These are phyloP conservation scores for Collybia nuda DNA, from an alignment of 768 basidiomycete genomes.

Conservation along the genomic window DNA sequence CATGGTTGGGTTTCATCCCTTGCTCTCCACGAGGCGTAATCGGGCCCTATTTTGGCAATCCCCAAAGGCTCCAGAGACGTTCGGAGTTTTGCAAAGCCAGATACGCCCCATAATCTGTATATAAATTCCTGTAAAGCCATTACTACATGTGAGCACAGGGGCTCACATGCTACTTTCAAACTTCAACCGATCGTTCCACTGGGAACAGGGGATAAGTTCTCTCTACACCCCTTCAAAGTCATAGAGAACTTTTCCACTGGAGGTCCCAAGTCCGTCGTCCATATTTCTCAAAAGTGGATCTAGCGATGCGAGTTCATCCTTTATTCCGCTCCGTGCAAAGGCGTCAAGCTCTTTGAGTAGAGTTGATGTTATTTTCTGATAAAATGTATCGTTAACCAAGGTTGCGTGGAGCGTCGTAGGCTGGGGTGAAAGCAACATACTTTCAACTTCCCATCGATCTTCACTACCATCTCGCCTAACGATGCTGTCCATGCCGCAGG, in stretches of 20 bases:
- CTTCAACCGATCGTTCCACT: background rate
- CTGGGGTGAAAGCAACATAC: slow-evolving; percentile 35
- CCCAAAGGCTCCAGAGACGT: too few relatives aligned
- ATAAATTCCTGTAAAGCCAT: too few relatives aligned
- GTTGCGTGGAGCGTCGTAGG: background rate
- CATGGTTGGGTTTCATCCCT: too few relatives aligned
- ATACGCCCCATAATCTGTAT: too few relatives aligned
- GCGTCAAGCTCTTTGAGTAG: slow-evolving; percentile 85
- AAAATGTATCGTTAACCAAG: background rate
- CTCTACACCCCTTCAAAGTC: slow-evolving; percentile 12
- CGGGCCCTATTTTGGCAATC: too few relatives aligned
- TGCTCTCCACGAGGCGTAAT: too few relatives aligned
- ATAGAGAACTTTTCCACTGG: background rate
- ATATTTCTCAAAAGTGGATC: slow-evolving; percentile 75
- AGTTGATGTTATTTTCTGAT: slow-evolving; percentile 78
- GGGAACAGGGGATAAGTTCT: background rate
- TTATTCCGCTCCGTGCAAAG: slow-evolving; percentile 78
- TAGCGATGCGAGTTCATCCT: slow-evolving; percentile 78
- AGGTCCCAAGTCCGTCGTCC: slow-evolving; percentile 6
- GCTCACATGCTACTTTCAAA: slow-evolving; percentile 14
- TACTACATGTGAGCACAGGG: too few relatives aligned
- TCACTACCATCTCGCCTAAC: slow-evolving; percentile 72
- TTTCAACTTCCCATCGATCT: slow-evolving; percentile 85
- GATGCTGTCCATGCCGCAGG: slow-evolving; percentile 59
- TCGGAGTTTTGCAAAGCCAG: too few relatives aligned